phyloP scores from a whole-genome alignment of 305 asterid species.

The Solanum hybrid region DNA sequence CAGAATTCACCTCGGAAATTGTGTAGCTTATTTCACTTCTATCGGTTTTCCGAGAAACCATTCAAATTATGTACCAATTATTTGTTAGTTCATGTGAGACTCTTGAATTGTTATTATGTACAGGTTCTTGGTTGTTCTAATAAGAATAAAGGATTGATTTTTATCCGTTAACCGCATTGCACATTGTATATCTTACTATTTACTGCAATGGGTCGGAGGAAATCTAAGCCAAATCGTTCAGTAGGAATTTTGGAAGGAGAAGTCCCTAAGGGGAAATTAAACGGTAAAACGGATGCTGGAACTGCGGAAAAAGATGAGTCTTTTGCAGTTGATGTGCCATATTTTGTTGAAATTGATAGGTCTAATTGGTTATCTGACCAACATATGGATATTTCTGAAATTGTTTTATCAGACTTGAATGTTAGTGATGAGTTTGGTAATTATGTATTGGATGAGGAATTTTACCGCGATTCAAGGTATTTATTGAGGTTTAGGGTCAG shows the following conservation, averaged over 20 bases:
- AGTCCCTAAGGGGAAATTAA: conserved; percentile 22
- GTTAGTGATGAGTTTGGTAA: conserved; percentile 41
- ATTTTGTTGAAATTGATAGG: conserved; percentile 51
- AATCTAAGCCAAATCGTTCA: conserved; percentile 66
- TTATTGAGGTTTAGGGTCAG: conserved; percentile 59
- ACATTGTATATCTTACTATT: neutral
- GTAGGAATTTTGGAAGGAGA: conserved; percentile 32
- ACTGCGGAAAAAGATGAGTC: conserved; percentile 15
- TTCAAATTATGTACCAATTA: neutral
- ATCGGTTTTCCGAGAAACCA: neutral
- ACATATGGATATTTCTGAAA: conserved; percentile 70
- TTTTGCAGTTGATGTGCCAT: conserved; percentile 29
- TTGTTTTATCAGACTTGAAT: conserved; percentile 53
- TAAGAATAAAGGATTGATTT: neutral
- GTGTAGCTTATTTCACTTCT: neutral
- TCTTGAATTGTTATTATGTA: neutral
- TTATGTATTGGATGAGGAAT: conserved; percentile 38
- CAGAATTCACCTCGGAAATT: neutral
- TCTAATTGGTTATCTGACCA: conserved; percentile 50
- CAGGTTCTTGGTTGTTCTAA: neutral
- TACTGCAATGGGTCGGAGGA: conserved; percentile 68
- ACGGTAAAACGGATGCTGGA: conserved; percentile 12
- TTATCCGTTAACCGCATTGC: neutral
- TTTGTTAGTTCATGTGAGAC: neutral
- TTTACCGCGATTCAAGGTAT: conserved; percentile 35